Base-by-base conservation (phyloP, 345 rosid species). In the Hibiscus mutabilis region DNA sequence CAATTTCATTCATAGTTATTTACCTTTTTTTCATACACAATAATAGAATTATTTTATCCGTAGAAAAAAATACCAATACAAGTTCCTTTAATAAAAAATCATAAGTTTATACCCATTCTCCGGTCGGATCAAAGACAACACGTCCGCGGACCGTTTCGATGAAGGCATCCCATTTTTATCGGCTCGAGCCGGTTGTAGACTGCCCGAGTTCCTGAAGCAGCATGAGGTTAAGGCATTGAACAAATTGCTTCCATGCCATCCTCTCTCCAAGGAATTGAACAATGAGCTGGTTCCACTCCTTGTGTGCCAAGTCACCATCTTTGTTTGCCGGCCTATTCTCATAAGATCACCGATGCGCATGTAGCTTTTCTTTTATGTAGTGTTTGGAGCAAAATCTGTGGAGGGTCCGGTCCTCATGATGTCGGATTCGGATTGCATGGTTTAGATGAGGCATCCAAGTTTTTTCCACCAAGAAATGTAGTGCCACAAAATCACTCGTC, bases 231-330 rank as follows among this genome's bases (percentile, higher is more conserved):
- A 67, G 58, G 16, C 24, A 27, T 49, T 67, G 42, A 67, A 67
- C 58, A 67, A 49, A 25, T 49, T 67, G 25, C 70, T 67, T 9
- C 59, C 70, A 16, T 67, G 58, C 42, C 57, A 16, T 13, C 70
- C 70, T 13, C 25, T 66, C 40, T 3, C 24, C 42, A 66, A 66
- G 40, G 57, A 66, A 46, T 24, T 29, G 10, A 47, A 66, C 22
- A 2, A 49, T 16, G 58, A 27, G 46, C 0, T 42, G 16, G 70
- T 16, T 47, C 58, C 70, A 1, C 42, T 49, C 24, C 19, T 66
- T 53, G 16, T 66, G 31, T 27, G 57, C 53, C 70, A 25, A 25
- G 58, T 16, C 3, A 66, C 70, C 6, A 3, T 25, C 0, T 66
- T 66, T 25, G 24, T 58, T 66, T 47, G 70, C 8, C 0, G 37